Evolutionary conservation across 495 filamentous ascomycete species (phyloP).

Genomic region (Articulospora tetracladia): DNA sequence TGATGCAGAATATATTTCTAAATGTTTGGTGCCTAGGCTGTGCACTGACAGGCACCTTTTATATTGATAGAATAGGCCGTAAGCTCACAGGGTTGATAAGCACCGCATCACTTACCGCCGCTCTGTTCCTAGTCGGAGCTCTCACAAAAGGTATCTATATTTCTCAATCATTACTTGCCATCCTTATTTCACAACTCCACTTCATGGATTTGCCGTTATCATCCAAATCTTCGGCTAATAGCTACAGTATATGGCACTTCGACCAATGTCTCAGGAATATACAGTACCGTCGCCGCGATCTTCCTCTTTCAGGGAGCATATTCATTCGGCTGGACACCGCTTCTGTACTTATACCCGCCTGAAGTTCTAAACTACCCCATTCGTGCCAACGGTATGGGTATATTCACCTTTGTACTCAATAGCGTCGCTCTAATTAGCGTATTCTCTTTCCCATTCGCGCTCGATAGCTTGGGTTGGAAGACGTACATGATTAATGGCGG

Average conservation of each 20-base stretch:
- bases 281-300: conserved; percentile 16
- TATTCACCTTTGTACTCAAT: conserved; percentile 21
- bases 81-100: conserved; percentile 40
- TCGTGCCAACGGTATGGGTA: conserved; percentile 31
- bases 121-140: conserved; percentile 36
- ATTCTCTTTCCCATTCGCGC: conserved; percentile 32
- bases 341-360: conserved; percentile 40
- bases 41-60: conserved; percentile 57
- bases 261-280: conserved; percentile 13
- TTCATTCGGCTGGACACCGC: conserved; percentile 36
- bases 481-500: conserved; percentile 33
- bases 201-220: neutral
- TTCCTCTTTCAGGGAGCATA: conserved; percentile 39
- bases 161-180: no score
- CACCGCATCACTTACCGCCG: conserved; percentile 25
- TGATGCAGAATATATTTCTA: conserved; percentile 40
- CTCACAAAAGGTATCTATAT: neutral
- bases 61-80: conserved; percentile 63
- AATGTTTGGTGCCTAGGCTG: conserved; percentile 58
- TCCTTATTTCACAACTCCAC: no score
- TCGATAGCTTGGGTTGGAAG: conserved; percentile 32
- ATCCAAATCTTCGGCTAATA: neutral
- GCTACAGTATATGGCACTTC: conserved; percentile 14
- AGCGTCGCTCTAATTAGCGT: conserved; percentile 23
- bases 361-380: conserved; percentile 35